Evolutionary conservation across 768 basidiomycete genomes (phyloP), one percentile per base, ranked within the genome.

Genomic region (Tulasnella sp.): DNA sequence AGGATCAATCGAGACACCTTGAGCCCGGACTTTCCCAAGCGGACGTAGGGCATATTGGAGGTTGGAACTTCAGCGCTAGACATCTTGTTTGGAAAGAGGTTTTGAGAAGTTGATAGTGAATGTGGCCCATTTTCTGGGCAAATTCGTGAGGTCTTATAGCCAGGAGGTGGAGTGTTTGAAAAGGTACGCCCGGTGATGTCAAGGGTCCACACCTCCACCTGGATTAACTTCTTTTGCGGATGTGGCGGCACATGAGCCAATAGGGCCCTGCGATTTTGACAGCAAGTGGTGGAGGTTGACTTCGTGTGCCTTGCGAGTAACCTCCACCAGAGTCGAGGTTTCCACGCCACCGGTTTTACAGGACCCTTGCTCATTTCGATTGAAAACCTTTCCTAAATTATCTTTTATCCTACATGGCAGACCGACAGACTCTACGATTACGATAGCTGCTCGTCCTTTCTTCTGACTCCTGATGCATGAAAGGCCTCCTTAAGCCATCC

Each of bases 401-500:
- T n/a, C n/a, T n/a, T n/a, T n/a, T n/a, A n/a, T 8, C 42, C 42
- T 42, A 42, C 42, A 42, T 17, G 42, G 42, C 17, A 8, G 42
- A 42, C 42, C 42, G 42, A 42, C 9, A 42, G 42, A 42, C 9
- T 42, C 8, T 8, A 42, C n/a, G n/a, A n/a, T n/a, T 42, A 8
- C 42, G 17, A 42, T 42, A 42, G 17, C 8, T 42, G 9, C 42
- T 42, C 17, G 8, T 42, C 8, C 17, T 8, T 8, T 8, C 42
- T 42, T 42, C 17, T 42, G 42, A 42, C 8, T 8, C 17, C 8
- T 17, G 17, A 42, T 8, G 42, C 17, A 42, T 42, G 17, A 42
- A 42, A 17, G 42, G 42, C 1, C 45, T 19, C 22, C 19, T 64
- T 52, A 72, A 31, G 22, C 64, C 79, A 88, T 86, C 11, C 89